Evolutionary conservation across 1,284 basidiomycete genomes (phyloP), one percentile per base, ranked within the genome.

Genomic region (Sanguinoderma infundibulare): DNA sequence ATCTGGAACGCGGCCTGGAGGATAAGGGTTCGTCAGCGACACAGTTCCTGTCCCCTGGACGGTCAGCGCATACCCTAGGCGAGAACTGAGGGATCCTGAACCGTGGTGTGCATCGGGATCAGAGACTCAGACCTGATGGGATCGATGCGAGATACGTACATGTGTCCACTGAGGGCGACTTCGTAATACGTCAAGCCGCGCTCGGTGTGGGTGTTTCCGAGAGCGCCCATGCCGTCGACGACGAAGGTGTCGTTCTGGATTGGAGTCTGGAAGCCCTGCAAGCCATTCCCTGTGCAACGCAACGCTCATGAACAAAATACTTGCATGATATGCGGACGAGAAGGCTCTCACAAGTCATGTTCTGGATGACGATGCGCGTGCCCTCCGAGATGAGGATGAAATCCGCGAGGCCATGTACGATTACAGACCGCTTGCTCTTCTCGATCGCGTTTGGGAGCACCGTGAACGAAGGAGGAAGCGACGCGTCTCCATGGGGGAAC

Each of bases 361-460:
- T 90, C 72, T 90, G 87, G 59, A 90, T 81, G 0, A 81, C 83
- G 53, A 89, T 83, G 32, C 86, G 80, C 49, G 86, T 80, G 51
- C 90, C 91, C 66, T 90, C 87, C 9, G 89, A 84, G 54, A 92
- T 90, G 46, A 90, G 75, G 62, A 88, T 81, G 66, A 84, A 91
- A 72, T 92, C 90, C 0, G 84, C 87, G 53, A 90, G 75, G 0
- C 91, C 91, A 63, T 93, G 90, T 5, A 85, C 80, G 59, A 93
- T 85, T 14, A 92, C 87, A 3, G 81, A 83, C 51, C 89, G 80
- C 61, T 85, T 78, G 72, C 81, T 92, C 78, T 88, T 90, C 75
- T 92, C 89, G 62, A 92, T 91, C 46, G 90, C 89, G 63, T 78
- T 87, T 3, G 90, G 87, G 12, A 92, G 78, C 4, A 91, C 89